Evolutionary conservation across 1,284 basidiomycete species (phyloP), one percentile per base, ranked within the genome.

Genomic region (Moniliophthora roreri): DNA sequence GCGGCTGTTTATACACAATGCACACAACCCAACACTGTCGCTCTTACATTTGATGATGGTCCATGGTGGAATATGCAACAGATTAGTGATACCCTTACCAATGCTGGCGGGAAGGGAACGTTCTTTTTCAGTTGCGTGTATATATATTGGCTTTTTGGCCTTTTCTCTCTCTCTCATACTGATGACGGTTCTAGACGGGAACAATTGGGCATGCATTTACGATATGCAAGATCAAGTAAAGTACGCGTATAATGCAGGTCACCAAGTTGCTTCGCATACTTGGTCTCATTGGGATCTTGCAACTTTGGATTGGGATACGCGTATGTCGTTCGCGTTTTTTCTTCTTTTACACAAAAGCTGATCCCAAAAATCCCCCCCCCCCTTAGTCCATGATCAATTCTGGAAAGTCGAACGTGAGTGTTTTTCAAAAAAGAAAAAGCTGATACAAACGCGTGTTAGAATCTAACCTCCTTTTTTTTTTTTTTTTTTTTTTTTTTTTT

Each of bases 41-140:
- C 47, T 36, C 3, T 49, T 11, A 49, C 47, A 11, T 49, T 49
- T 16, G 47, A 35, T 16, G 15, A 34, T 20, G 26, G 11, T 5
- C 18, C 24, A 24, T 5, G 20, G 5, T 6, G 23, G 20, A n/a
- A 36, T 37, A 49, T 26, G n/a, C 16, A 24, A 10, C 32, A 49
- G 8, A 37, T 49, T 9, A 18, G 26, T n/a, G 20, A 36, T 16
- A n/a, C 9, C 13, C 21, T 49, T 9, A 49, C 26, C 11, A 37
- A 37, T 1, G 4, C 10, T 34, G 24, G 20, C 9, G 47, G 13
- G 4, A 49, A 49, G 34, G 47, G 13, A 4, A 49, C 47, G 16
- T 49, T 49, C 32, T 49, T 49, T 34, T 37, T 49, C 16, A 49
- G 47, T n/a, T n/a, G n/a, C n/a, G n/a, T n/a, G n/a, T n/a, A n/a